Evolutionary conservation across 495 filamentous ascomycete species (phyloP), one percentile per base, ranked within the genome.

Genomic region (Cryomyces minteri): DNA sequence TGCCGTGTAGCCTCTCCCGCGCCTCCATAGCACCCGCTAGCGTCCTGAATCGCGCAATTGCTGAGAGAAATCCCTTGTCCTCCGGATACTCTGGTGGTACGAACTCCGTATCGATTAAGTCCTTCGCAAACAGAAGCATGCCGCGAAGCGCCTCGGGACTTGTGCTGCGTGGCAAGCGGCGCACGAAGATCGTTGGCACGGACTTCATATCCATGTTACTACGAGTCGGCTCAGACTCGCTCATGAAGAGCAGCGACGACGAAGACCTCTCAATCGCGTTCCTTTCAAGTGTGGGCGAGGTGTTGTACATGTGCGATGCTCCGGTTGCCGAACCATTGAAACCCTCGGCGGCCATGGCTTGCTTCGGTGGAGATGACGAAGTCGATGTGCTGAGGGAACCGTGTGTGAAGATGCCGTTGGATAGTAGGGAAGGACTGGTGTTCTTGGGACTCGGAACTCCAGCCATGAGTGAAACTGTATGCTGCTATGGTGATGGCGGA

Each of bases 81-180:
- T 81, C 74, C 5, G 77, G 70, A 43, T 70, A 64, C 5, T 84
- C 80, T 36, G 67, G 49, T 5, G 72, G 66, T 9, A 88, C 63
- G 50, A 92, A 73, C 47, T 88, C 80, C 43, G 77, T 73, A 51
- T 79, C 73, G 43, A 84, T 62, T 32, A 92, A 69, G 43, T 88
- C 85, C 55, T 90, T 83, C 29, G 84, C 82, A 58, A 87, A 92
- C 10, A 90, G 67, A 11, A 92, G 69, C 79, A 94, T 87, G 50
- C 80, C 72, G 49, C 80, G 76, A 48, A 94, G 65, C 36, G 74
- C 70, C 47, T 88, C 81, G 45, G 77, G 69, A 43, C 72, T 77
- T 14, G 76, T 88, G 53, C 79, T 84, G 44, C 67, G 58, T 5
- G 87, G 82, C 0, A 94, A 71, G 53, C 77, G 81, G 50, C 82